These are phyloP conservation scores for Aspergillus felis DNA, from an alignment of 2,329 filamentous ascomycete species.

Conservation along the genomic window DNA sequence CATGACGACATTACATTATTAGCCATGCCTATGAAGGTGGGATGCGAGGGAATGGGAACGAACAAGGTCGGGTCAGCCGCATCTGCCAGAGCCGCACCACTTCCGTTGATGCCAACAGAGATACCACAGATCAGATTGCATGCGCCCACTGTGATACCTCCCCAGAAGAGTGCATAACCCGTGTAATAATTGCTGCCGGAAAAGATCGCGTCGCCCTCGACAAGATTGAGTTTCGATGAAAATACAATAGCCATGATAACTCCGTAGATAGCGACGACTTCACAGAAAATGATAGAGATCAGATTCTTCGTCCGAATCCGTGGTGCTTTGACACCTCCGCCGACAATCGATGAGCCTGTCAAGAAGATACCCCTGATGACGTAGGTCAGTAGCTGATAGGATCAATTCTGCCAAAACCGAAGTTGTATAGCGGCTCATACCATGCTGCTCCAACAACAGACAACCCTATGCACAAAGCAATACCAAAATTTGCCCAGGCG, in stretches of 20 bases:
- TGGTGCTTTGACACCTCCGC: conserved; percentile 92
- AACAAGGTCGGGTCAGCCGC: conserved; percentile 87
- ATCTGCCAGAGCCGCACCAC: conserved; percentile 91
- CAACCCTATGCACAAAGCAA: conserved; percentile 89
- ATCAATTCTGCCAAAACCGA: conserved; percentile 1
- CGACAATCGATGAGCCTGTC: conserved; percentile 94
- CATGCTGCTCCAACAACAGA: conserved; percentile 97
- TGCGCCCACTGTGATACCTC: conserved; percentile 85
- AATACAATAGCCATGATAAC: conserved; percentile 99
- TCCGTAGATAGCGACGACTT: conserved; percentile 99
- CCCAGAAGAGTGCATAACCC: conserved; percentile 94
- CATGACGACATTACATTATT: conserved; percentile 4
- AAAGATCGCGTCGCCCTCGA: conserved; percentile 63
- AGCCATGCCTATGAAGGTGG: not conserved
- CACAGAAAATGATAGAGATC: conserved; percentile 99
- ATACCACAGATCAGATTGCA: conserved; percentile 97
- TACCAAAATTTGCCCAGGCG: conserved; percentile 86
- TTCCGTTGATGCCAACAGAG: conserved; percentile 96
- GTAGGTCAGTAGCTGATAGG: conserved; percentile 4
- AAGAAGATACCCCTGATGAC: conserved; percentile 90
- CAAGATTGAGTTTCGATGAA: conserved; percentile 74
- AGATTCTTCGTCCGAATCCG: conserved; percentile 99
- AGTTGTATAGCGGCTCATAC: conserved; percentile 47
- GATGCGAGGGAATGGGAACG: conserved; percentile 34
- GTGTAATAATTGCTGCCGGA: conserved; percentile 84